Evolutionary conservation across 306 rosid species (phyloP), one percentile per base, ranked within the genome.

Genomic region (Cercis canadensis): DNA sequence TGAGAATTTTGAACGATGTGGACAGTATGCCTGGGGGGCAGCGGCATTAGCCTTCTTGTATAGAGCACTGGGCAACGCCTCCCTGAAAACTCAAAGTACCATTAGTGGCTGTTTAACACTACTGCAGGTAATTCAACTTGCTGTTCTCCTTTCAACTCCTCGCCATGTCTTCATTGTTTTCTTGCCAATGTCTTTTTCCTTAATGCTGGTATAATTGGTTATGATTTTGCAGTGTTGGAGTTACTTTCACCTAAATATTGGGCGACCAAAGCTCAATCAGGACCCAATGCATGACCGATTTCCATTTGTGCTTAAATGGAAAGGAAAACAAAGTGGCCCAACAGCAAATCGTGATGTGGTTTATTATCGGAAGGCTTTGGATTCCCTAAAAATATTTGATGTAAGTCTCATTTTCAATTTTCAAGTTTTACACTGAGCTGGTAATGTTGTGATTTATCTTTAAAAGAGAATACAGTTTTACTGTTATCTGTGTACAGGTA

Each of bases 31-130:
- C 49, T 95, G 97, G 97, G 99, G 99, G 9, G 87, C 97, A 46
- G 99, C 96, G 31, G 87, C 99, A 12, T 74, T 95, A 70, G 74
- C 89, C 66, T 95, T 95, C 74, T 81, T 95, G 86, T 95, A 95
- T 73, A 86, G 99, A 85, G 96, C 99, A 21, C 87, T 95, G 14
- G 97, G 99, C 13, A 95, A 95, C 85, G 99, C 99, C 63, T 95
- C 97, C 8, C 78, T 91, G 65, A 89, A 87, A 85, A 87, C 96
- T 68, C 99, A 95, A 81, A 95, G 99, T 80, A 95, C 99, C 64
- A 91, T 95, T 33, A 95, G 99, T 77, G 99, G 99, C 69, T 95
- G 99, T 77, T 81, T 95, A 82, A 95, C 99, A 33, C 89, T 95
- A 31, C 85, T 95, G 52, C 97, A 95, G 97, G 99, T 94, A 56